Conservation (phyloP, 1,284 basidiomycete species). For the Ceratobasidium sp. region DNA sequence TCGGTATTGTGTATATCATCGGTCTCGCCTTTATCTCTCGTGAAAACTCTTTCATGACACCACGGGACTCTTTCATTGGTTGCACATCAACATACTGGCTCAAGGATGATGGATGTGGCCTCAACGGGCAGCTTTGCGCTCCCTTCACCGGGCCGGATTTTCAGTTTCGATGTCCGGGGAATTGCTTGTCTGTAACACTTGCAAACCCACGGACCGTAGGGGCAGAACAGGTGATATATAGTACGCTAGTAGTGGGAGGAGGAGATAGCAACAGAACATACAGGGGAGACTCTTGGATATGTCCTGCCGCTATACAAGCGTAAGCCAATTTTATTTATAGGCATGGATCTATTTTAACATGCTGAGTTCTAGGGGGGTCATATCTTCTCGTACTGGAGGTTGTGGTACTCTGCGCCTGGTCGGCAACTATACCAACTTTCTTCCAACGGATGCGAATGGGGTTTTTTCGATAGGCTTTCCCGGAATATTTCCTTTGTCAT, state of each 20-base stretch:
- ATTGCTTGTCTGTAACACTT: conserved; percentile 70
- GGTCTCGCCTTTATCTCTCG: conserved; percentile 74
- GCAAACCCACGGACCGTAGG: conserved; percentile 83
- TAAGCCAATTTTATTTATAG: conserved; percentile 51
- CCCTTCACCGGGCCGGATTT: conserved; percentile 70
- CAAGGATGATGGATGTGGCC: conserved; percentile 74
- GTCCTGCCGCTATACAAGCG: conserved; percentile 85
- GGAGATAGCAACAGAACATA: conserved; percentile 74
- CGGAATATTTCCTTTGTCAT: conserved; percentile 72
- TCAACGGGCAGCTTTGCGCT: conserved; percentile 70
- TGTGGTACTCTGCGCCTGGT: conserved; percentile 75
- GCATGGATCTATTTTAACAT: conserved; percentile 5
- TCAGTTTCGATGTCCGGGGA: conserved; percentile 83
- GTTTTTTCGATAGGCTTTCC: conserved; percentile 77
- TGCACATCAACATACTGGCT: conserved; percentile 78
- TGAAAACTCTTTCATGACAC: conserved; percentile 74
- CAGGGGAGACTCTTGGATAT: conserved; percentile 85
- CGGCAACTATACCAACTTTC: conserved; percentile 75
- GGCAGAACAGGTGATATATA: conserved; percentile 65
- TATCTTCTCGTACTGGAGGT: conserved; percentile 71
- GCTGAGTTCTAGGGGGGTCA: conserved; percentile 62
- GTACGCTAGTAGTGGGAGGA: conserved; percentile 83
- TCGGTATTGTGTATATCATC: conserved; percentile 71
- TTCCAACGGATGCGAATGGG: conserved; percentile 66
- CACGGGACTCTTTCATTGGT: conserved; percentile 64